Conservation (phyloP, 2,329 filamentous ascomycete species). For the Helminthosporium solani region DNA sequence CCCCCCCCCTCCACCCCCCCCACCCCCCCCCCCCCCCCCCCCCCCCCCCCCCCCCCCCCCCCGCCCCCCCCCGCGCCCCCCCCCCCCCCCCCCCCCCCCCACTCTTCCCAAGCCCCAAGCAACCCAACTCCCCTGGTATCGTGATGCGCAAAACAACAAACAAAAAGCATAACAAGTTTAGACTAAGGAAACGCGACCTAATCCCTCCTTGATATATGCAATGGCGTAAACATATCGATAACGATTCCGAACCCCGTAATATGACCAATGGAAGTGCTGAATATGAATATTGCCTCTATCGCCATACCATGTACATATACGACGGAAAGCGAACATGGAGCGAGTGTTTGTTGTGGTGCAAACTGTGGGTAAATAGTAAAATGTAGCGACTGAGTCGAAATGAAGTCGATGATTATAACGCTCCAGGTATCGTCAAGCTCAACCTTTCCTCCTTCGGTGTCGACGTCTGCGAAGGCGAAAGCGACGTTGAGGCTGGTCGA, state of each 20-base stretch:
- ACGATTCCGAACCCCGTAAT: slow-evolving; percentile 1
- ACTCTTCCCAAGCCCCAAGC: background rate
- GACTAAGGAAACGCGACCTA: background rate
- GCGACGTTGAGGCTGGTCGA: slow-evolving; percentile 28
- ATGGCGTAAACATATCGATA: slow-evolving; percentile 1
- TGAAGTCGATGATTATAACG: slow-evolving; percentile 19
- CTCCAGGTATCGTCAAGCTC: slow-evolving; percentile 38
- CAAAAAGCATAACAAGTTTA: background rate
- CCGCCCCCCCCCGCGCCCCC: no score
- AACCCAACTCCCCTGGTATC: slow-evolving; percentile 12
- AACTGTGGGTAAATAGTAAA: no score
- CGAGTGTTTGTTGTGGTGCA: no score
- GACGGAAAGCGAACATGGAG: slow-evolving; percentile 8
- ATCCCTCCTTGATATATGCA: slow-evolving; percentile 12
- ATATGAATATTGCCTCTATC: slow-evolving; percentile 4
- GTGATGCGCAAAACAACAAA: slow-evolving; percentile 8
- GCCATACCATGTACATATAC: background rate
- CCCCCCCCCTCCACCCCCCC: no score
- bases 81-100: no score
- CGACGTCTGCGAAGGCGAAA: slow-evolving; percentile 12
- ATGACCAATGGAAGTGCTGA: slow-evolving; percentile 1
- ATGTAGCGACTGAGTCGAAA: background rate
- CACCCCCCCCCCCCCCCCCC: no score
- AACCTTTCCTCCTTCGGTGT: slow-evolving; percentile 37
- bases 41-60: no score